Evolutionary conservation across 2,329 filamentous ascomycete species (phyloP).

Genomic region (Curvularia spicifera): DNA sequence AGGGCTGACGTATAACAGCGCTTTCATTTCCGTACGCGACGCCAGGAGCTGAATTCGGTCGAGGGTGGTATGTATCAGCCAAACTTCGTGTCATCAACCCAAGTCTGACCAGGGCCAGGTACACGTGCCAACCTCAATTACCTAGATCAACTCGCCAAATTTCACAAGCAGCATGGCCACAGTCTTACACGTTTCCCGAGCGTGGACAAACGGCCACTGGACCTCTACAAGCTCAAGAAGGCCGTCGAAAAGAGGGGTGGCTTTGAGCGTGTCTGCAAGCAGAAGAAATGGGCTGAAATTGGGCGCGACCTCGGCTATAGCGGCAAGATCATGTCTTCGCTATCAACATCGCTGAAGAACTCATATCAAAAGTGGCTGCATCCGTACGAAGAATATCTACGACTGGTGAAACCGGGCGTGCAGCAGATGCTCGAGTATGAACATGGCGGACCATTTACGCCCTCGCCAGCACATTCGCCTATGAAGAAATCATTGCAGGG

Average conservation of each 20-base stretch:
- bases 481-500: constrained; percentile 63
- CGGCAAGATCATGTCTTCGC: constrained; percentile 98
- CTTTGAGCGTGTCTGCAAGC: constrained; percentile 95
- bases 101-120: constrained; percentile 59
- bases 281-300: constrained; percentile 99
- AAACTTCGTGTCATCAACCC: not conserved
- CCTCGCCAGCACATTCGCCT: constrained; percentile 76
- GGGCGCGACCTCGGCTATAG: constrained; percentile 96
- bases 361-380: constrained; percentile 97
- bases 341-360: constrained; percentile 97
- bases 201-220: constrained; percentile 95
- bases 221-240: constrained; percentile 95
- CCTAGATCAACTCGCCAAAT: constrained; percentile 91
- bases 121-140: constrained; percentile 96
- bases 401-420: constrained; percentile 90
- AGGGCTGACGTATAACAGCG: constrained; percentile 63
- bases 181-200: constrained; percentile 93
- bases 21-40: constrained; percentile 95
- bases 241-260: constrained; percentile 93
- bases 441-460: constrained; percentile 88
- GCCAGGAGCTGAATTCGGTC: constrained; percentile 95
- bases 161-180: constrained; percentile 94
- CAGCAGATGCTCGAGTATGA: constrained; percentile 93
- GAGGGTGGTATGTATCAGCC: constrained; percentile 79
- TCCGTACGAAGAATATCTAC: constrained; percentile 94